phyloP scores from a whole-genome alignment of 2,329 filamentous ascomycete genomes.

The Aspergillus sp. region DNA sequence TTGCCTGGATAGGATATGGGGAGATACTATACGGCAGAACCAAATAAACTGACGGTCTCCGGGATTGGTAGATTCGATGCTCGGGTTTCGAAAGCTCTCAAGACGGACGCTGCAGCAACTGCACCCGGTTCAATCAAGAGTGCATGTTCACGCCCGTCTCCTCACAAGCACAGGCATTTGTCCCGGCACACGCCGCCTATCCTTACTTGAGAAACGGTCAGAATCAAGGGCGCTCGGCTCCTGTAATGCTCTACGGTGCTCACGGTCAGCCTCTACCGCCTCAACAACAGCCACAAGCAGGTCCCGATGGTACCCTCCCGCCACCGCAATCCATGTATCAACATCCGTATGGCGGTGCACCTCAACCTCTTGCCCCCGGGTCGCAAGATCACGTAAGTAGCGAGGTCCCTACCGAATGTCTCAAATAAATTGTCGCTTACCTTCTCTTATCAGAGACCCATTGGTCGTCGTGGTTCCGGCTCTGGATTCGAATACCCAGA shows the following conservation, averaged over 20 bases:
- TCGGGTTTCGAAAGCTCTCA: slow-evolving; percentile 72
- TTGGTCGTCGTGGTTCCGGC: slow-evolving; percentile 44
- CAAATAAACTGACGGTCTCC: not conserved
- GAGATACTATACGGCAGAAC: too few relatives aligned
- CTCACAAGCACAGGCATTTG: slow-evolving; percentile 71
- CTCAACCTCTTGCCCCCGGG: slow-evolving; percentile 40
- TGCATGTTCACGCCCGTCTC: slow-evolving; percentile 77
- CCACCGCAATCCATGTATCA: slow-evolving; percentile 43
- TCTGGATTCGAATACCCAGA: slow-evolving; percentile 49
- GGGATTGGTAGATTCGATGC: slow-evolving; percentile 63
- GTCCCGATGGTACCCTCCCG: slow-evolving; percentile 37
- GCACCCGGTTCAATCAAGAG: slow-evolving; percentile 71
- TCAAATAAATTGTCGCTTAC: slow-evolving; percentile 12
- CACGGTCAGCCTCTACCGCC: slow-evolving; percentile 51
- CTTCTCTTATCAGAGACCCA: slow-evolving; percentile 31
- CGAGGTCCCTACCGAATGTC: slow-evolving; percentile 18
- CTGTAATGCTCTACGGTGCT: slow-evolving; percentile 48
- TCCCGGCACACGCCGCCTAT: slow-evolving; percentile 68
- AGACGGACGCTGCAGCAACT: slow-evolving; percentile 72
- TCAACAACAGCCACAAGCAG: slow-evolving; percentile 40
- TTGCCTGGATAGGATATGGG: not conserved
- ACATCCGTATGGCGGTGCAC: slow-evolving; percentile 35
- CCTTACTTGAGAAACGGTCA: slow-evolving; percentile 50
- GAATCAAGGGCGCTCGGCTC: slow-evolving; percentile 30
- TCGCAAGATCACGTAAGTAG: slow-evolving; percentile 49